Percentiles rank a stretch among this genome's conserved stretches.
Evolutionary conservation across 495 filamentous ascomycete genomes (phyloP).

Genomic region (Hypoxylon trugodes): DNA sequence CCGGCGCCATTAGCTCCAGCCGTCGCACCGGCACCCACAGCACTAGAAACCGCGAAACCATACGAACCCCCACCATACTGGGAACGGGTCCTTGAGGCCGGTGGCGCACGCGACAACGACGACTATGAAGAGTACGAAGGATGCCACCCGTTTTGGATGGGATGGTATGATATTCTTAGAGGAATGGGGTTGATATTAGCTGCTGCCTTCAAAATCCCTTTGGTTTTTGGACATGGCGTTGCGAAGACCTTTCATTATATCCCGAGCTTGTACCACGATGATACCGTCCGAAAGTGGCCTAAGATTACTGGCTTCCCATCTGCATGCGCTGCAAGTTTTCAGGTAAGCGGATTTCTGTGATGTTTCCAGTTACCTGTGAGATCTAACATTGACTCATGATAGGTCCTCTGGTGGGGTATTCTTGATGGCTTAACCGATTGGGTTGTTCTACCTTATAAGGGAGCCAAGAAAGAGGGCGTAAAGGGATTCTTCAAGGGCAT

Average conservation of each 20-base stretch:
- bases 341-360: slow-evolving; percentile 39
- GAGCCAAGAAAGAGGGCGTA: slow-evolving; percentile 60
- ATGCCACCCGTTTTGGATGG: slow-evolving; percentile 34
- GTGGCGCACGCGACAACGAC: not conserved
- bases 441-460: slow-evolving; percentile 59
- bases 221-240: slow-evolving; percentile 68
- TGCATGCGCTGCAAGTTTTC: slow-evolving; percentile 61
- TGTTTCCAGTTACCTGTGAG: not conserved
- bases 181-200: slow-evolving; percentile 59
- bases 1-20: not conserved
- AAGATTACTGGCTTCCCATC: slow-evolving; percentile 66
- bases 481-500: slow-evolving; percentile 65
- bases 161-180: slow-evolving; percentile 40
- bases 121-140: slow-evolving; percentile 17
- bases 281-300: slow-evolving; percentile 64
- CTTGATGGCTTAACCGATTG: slow-evolving; percentile 57
- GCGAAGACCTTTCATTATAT: slow-evolving; percentile 74
- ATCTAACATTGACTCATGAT: slow-evolving; percentile 1
- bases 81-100: slow-evolving; percentile 12
- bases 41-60: not conserved
- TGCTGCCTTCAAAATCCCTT: slow-evolving; percentile 62
- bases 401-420: slow-evolving; percentile 58
- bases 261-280: slow-evolving; percentile 71
- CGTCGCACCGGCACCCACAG: not conserved
- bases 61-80: slow-evolving; percentile 15